Evolutionary conservation across 2,329 filamentous ascomycete species (phyloP).

Genomic region (Leptographium galeiforme): DNA sequence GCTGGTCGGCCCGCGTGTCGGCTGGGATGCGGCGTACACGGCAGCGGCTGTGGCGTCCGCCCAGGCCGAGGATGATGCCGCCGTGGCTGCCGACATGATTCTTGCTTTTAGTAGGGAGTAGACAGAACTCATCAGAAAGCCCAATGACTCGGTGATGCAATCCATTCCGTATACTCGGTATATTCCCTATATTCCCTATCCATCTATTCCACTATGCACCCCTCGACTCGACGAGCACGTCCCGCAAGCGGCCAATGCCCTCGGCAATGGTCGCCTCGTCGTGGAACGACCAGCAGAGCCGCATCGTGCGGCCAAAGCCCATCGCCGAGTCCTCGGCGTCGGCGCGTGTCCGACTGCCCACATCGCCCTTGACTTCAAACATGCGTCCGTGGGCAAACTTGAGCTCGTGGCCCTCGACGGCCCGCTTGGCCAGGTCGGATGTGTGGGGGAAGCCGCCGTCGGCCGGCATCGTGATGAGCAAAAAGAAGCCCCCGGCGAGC

Average conservation of each 20-base stretch:
- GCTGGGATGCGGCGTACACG: too few relatives aligned
- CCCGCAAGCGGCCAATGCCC: neutral
- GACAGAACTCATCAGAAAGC: too few relatives aligned
- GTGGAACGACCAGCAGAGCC: neutral
- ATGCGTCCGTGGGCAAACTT: neutral
- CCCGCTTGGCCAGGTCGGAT: neutral
- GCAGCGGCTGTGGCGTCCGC: too few relatives aligned
- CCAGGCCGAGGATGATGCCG: too few relatives aligned
- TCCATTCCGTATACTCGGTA: too few relatives aligned
- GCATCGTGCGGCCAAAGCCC: neutral
- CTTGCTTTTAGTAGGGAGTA: too few relatives aligned
- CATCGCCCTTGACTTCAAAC: neutral
- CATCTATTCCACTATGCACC: too few relatives aligned
- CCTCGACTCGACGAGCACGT: too few relatives aligned
- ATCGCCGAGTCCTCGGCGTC: neutral
- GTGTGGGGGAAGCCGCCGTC: neutral
- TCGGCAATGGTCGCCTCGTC: neutral
- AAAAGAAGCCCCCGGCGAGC: constrained; percentile 48
- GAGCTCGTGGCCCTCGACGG: neutral
- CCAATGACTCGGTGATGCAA: too few relatives aligned
- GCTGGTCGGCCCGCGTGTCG: too few relatives aligned
- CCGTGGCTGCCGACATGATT: too few relatives aligned
- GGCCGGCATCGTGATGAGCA: constrained; percentile 21
- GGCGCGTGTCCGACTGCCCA: neutral
- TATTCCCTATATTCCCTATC: too few relatives aligned